These are phyloP conservation scores for Cytospora chrysosperma DNA, from an alignment of 2,329 filamentous ascomycete genomes.

Conservation along the genomic window DNA sequence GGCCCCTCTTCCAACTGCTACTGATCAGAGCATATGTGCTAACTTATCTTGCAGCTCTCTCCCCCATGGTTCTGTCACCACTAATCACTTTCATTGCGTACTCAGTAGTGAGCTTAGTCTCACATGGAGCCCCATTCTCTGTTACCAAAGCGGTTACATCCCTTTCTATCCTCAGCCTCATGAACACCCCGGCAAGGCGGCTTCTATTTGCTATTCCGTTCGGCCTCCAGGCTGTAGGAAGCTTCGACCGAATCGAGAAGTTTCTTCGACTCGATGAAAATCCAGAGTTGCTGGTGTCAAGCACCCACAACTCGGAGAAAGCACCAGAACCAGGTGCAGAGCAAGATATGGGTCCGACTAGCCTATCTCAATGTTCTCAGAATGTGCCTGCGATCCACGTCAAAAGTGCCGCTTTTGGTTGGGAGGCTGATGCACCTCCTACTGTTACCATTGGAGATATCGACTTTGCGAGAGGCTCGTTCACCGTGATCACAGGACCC, in stretches of 20 bases:
- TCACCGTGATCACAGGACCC: not conserved
- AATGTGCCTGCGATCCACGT: not conserved
- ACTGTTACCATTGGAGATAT: not conserved
- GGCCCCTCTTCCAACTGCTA: not conserved
- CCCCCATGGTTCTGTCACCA: not conserved
- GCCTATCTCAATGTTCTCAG: too few species aligned
- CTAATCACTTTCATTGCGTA: not conserved
- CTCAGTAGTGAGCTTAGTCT: not conserved
- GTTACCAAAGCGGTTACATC: not conserved
- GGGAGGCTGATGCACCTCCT: not conserved
- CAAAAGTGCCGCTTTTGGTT: not conserved
- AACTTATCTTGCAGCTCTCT: not conserved
- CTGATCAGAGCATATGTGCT: not conserved
- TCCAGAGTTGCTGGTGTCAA: not conserved
- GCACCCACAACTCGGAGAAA: not conserved
- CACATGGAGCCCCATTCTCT: not conserved
- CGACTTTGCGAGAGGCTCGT: not conserved
- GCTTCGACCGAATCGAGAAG: not conserved
- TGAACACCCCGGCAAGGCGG: not conserved
- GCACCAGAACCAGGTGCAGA: not conserved
- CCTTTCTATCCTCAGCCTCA: not conserved
- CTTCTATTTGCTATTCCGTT: not conserved
- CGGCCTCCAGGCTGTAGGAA: not conserved
- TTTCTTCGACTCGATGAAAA: not conserved
- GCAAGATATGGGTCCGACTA: not conserved